phyloP scores from a whole-genome alignment of 805 yeast genomes.

The Lipomyces spencermartinsiae region DNA sequence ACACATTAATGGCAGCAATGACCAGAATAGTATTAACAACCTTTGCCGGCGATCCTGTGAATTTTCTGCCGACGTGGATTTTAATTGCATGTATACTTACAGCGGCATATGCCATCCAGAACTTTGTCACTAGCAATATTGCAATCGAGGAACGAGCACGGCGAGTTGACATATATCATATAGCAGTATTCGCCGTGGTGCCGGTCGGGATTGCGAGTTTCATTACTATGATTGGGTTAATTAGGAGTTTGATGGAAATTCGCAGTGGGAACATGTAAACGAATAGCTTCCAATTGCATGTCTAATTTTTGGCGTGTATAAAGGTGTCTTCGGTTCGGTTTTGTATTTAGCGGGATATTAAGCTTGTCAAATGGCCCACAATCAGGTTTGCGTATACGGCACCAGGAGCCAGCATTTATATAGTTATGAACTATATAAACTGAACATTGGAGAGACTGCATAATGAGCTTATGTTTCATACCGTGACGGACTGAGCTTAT shows the following conservation, averaged over 20 bases:
- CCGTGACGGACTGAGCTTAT: too few relatives aligned
- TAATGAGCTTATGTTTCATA: too few relatives aligned
- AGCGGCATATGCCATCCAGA: conserved; percentile 79
- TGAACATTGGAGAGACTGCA: too few relatives aligned
- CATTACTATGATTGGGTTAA: conserved; percentile 83
- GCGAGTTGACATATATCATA: conserved; percentile 73
- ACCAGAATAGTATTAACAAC: conserved; percentile 72
- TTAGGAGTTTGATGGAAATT: conserved; percentile 51
- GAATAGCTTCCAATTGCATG: not conserved
- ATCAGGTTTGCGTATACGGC: too few relatives aligned
- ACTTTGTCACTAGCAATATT: conserved; percentile 76
- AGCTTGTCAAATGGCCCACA: too few relatives aligned
- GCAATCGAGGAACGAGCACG: conserved; percentile 56
- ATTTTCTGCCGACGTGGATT: conserved; percentile 89
- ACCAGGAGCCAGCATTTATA: too few relatives aligned
- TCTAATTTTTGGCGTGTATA: not conserved
- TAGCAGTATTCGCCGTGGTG: conserved; percentile 96
- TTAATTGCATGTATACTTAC: conserved; percentile 81
- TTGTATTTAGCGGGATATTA: not conserved
- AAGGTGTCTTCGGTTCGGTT: not conserved
- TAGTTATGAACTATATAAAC: too few relatives aligned
- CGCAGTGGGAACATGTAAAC: conserved; percentile 13
- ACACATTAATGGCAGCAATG: conserved; percentile 70
- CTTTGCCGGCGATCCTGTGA: conserved; percentile 72
- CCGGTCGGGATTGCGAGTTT: conserved; percentile 96